These are phyloP conservation scores for Candida sojae DNA, from an alignment of 1,139 yeast genomes.

Conservation along the genomic window DNA sequence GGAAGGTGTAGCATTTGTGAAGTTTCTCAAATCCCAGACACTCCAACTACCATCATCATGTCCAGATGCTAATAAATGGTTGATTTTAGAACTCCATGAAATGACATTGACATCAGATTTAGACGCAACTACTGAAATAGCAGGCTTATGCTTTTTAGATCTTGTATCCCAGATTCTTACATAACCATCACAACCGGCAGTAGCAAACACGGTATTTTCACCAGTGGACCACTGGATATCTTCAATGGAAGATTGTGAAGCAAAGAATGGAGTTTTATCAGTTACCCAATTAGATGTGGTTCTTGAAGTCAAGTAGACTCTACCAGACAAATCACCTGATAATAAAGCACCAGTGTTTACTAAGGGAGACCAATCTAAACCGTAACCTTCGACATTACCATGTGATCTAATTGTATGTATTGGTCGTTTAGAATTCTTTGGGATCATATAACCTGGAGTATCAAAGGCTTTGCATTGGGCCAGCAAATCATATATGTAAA, in stretches of 20 bases:
- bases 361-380: slow-evolving; percentile 94
- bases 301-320: slow-evolving; percentile 76
- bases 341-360: slow-evolving; percentile 77
- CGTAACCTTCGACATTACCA: slow-evolving; percentile 97
- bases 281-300: slow-evolving; percentile 83
- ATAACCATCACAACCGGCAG: slow-evolving; percentile 90
- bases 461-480: slow-evolving; percentile 83
- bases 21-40: slow-evolving; percentile 95
- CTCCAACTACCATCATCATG: slow-evolving; percentile 98
- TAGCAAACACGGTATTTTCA: slow-evolving; percentile 90
- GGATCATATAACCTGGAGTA: slow-evolving; percentile 80
- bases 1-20: slow-evolving; percentile 49
- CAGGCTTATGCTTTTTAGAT: slow-evolving; percentile 89
- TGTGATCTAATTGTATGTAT: slow-evolving; percentile 82
- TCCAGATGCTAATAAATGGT: slow-evolving; percentile 88
- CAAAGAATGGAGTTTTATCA: slow-evolving; percentile 76
- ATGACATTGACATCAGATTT: slow-evolving; percentile 87
- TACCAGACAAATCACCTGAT: slow-evolving; percentile 88
- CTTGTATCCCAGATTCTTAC: slow-evolving; percentile 97
- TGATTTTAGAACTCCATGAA: slow-evolving; percentile 91
- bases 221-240: slow-evolving; percentile 96
- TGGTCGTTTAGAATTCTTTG: slow-evolving; percentile 79
- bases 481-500: slow-evolving; percentile 72
- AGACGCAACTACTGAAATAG: slow-evolving; percentile 83
- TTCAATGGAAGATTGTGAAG: slow-evolving; percentile 79